phyloP scores from a whole-genome alignment of 192 early-diverging fungal species.

The Rhizoclosmatium globosum region DNA sequence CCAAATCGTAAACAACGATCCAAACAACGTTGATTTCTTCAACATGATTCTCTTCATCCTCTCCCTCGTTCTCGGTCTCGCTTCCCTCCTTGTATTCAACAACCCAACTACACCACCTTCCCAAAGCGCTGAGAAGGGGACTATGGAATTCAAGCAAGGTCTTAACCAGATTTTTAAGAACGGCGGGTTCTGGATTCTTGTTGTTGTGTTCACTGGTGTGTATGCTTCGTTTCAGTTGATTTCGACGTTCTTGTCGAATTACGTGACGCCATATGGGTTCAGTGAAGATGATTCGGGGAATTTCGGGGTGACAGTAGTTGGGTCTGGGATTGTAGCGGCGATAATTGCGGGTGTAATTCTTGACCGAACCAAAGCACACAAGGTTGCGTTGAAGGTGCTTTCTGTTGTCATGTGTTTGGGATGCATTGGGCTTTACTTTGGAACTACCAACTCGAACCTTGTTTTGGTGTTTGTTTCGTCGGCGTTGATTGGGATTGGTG shows the following conservation, averaged over 20 bases:
- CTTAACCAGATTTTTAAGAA: conserved; percentile 20
- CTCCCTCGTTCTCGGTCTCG: conserved; percentile 19
- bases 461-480: conserved; percentile 24
- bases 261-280: conserved; percentile 44
- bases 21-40: neutral
- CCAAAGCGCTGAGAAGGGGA: conserved; percentile 5
- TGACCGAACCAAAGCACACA: conserved; percentile 66
- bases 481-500: conserved; percentile 37
- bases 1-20: conserved; percentile 31
- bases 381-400: conserved; percentile 47
- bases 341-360: conserved; percentile 57
- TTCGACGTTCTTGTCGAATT: conserved; percentile 35
- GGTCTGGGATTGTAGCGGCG: conserved; percentile 67
- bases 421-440: neutral
- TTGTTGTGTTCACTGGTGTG: conserved; percentile 5
- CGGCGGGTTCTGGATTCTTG: conserved; percentile 31
- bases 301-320: conserved; percentile 63
- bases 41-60: conserved; percentile 31
- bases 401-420: conserved; percentile 25
- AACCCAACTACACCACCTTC: conserved; percentile 38
- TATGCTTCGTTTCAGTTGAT: conserved; percentile 28
- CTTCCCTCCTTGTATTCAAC: conserved; percentile 26
- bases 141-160: conserved; percentile 29
- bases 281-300: conserved; percentile 56
- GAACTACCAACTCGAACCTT: neutral